A percentile compares a stretch with the other conserved stretches of the same genome.
phyloP scores from a whole-genome alignment of 2,329 filamentous ascomycete species.

The Anisogramma anomala region DNA sequence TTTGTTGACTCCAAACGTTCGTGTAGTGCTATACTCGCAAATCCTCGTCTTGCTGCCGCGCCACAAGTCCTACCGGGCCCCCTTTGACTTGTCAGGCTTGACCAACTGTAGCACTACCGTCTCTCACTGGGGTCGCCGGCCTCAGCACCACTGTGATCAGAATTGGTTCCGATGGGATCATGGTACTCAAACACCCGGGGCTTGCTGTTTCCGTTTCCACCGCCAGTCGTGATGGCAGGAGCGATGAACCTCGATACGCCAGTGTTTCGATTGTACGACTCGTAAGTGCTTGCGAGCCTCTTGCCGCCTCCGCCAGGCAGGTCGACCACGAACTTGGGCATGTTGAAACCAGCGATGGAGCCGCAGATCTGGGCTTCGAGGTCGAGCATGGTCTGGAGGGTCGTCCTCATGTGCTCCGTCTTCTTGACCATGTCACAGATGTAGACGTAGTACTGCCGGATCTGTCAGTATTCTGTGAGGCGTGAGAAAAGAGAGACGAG shows the following conservation, averaged over 20 bases:
- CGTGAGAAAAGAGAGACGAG: background rate
- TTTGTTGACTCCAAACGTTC: too few relatives aligned
- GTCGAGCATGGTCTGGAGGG: slow-evolving; percentile 44
- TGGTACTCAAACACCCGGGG: slow-evolving; percentile 42
- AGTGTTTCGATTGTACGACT: slow-evolving; percentile 40
- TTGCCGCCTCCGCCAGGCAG: slow-evolving; percentile 54
- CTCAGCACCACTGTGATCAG: background rate
- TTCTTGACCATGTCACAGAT: slow-evolving; percentile 51
- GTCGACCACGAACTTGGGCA: slow-evolving; percentile 51
- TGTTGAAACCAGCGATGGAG: slow-evolving; percentile 50
- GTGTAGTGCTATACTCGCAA: too few relatives aligned
- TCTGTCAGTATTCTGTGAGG: background rate
- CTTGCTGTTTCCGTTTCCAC: slow-evolving; percentile 30
- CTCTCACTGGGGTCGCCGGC: too few relatives aligned
- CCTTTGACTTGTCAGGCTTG: too few relatives aligned
- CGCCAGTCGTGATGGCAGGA: slow-evolving; percentile 35
- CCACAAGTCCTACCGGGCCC: too few relatives aligned
- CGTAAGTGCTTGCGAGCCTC: slow-evolving; percentile 41
- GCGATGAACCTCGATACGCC: slow-evolving; percentile 45
- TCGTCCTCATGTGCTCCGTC: slow-evolving; percentile 51
- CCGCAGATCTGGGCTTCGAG: slow-evolving; percentile 47
- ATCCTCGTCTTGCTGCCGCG: too few relatives aligned
- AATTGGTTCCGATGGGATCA: slow-evolving; percentile 32
- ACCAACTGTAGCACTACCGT: too few relatives aligned
- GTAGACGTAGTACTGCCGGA: slow-evolving; percentile 50